phyloP scores from a whole-genome alignment of 306 rosid species.

The Casuarina glauca region DNA sequence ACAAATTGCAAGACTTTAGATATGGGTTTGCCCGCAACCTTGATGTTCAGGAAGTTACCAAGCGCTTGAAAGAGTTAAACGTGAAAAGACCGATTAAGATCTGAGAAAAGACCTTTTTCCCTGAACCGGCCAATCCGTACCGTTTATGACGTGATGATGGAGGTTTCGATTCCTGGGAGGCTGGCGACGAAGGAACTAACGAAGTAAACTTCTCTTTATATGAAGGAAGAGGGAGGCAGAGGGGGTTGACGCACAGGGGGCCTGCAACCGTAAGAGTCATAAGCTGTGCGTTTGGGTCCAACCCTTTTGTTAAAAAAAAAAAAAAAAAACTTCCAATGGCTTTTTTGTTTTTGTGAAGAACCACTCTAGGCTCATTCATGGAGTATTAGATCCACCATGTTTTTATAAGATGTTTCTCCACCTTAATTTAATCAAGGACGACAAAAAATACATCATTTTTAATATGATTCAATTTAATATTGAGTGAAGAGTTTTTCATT shows the following conservation, averaged over 20 bases:
- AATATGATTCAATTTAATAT: too few species aligned
- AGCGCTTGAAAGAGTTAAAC: not conserved
- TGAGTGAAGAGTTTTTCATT: too few species aligned
- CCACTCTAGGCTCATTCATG: too few species aligned
- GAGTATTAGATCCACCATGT: too few species aligned
- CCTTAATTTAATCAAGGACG: too few species aligned
- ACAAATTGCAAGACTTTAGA: not conserved
- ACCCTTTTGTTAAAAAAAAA: not conserved
- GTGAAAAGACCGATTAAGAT: not conserved
- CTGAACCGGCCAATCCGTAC: not conserved
- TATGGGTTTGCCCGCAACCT: not conserved
- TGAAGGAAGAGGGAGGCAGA: not conserved
- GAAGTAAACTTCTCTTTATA: not conserved
- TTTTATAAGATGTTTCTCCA: too few species aligned
- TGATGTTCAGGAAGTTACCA: not conserved
- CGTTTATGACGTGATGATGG: not conserved
- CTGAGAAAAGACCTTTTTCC: constrained; percentile 1
- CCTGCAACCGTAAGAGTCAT: not conserved
- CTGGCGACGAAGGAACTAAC: not conserved
- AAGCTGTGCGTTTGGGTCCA: not conserved
- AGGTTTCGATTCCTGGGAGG: not conserved
- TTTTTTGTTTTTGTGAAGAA: too few species aligned
- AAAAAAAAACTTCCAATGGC: too few species aligned
- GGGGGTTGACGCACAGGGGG: not conserved
- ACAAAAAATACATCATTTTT: too few species aligned